Evolutionary conservation across 768 basidiomycete genomes (phyloP).

Genomic region (Rubroboletus pulcherrimus): DNA sequence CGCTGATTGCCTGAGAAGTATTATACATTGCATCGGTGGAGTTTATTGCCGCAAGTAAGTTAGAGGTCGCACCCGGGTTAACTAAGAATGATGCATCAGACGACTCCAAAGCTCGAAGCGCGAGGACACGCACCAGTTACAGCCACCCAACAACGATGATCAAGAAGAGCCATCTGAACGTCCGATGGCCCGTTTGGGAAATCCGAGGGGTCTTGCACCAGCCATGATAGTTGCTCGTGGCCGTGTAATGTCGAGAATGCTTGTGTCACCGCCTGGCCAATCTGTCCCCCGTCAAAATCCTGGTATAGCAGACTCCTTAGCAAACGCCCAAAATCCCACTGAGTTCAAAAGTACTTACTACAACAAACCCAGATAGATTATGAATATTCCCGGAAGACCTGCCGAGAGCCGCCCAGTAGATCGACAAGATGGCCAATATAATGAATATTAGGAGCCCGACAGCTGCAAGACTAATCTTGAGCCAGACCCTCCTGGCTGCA

Average conservation of each 20-base stretch:
- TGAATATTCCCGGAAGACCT: slow-evolving; percentile 34
- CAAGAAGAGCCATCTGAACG: slow-evolving; percentile 41
- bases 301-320: slow-evolving; percentile 16
- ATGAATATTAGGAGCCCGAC: slow-evolving; percentile 37
- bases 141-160: slow-evolving; percentile 54
- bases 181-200: slow-evolving; percentile 45
- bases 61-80: slow-evolving; percentile 38
- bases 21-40: slow-evolving; percentile 44
- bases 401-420: slow-evolving; percentile 61
- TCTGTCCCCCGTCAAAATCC: slow-evolving; percentile 58
- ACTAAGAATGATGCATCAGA: slow-evolving; percentile 28
- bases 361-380: slow-evolving; percentile 52
- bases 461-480: slow-evolving; percentile 38
- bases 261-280: slow-evolving; percentile 46
- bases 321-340: background rate
- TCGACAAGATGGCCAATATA: slow-evolving; percentile 49
- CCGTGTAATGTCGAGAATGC: slow-evolving; percentile 33
- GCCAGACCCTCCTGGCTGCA: slow-evolving; percentile 36
- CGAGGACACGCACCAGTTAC: slow-evolving; percentile 43
- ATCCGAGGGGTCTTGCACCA: slow-evolving; percentile 34
- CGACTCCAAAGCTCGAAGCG: background rate
- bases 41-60: slow-evolving; percentile 36
- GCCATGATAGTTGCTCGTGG: slow-evolving; percentile 43
- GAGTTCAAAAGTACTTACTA: slow-evolving; percentile 38
- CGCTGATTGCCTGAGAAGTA: slow-evolving; percentile 46